Evolutionary conservation across 257 asterid species (phyloP).

Genomic region (Solanum bukasovii): DNA sequence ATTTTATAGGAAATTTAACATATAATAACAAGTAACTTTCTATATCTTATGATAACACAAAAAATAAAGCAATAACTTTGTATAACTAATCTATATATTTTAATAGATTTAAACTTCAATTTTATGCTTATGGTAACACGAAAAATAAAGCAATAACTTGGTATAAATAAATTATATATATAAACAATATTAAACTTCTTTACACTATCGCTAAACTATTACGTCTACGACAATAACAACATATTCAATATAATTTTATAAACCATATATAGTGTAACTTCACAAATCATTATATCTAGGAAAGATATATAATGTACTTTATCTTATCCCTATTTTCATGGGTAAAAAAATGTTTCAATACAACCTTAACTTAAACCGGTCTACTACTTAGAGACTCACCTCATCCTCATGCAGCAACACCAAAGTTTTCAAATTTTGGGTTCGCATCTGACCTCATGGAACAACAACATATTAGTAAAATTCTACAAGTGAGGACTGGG

Average conservation of each 20-base stretch:
- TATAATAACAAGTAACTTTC: background rate
- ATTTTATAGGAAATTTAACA: too few species aligned
- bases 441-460: accelerated
- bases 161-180: too few species aligned
- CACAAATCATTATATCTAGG: background rate
- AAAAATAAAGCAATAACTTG: background rate
- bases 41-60: background rate
- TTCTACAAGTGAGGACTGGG: accelerated
- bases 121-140: background rate
- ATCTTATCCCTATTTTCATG: background rate
- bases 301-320: too few species aligned
- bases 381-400: background rate
- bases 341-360: background rate
- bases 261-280: too few species aligned
- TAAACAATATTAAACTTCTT: background rate
- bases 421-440: accelerated
- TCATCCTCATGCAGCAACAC: background rate
- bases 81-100: too few species aligned
- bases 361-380: background rate
- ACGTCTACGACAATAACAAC: too few species aligned
- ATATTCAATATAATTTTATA: too few species aligned
- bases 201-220: background rate
- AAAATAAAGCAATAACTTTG: background rate
- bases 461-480: too few species aligned
- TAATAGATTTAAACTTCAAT: background rate